These are phyloP conservation scores for Clonostachys rosea DNA, from an alignment of 2,329 filamentous ascomycete genomes.

Conservation along the genomic window DNA sequence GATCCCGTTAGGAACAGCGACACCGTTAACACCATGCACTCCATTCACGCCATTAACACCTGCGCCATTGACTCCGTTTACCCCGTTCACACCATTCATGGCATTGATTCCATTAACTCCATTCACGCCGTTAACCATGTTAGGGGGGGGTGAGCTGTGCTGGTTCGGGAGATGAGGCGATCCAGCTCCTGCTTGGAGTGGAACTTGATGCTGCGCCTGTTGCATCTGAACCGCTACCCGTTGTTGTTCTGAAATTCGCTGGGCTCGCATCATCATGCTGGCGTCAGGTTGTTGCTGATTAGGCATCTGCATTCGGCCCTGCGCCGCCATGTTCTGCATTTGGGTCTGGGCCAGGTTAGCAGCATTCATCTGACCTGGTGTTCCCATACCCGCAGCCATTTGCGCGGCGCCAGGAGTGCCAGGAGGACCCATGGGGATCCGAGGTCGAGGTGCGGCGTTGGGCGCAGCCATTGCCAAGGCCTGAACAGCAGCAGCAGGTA, in stretches of 20 bases:
- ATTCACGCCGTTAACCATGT: constrained; percentile 17
- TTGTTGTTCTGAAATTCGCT: constrained; percentile 63
- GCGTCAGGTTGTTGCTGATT: constrained; percentile 5
- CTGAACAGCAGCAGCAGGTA: constrained; percentile 31
- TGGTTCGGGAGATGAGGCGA: constrained; percentile 26
- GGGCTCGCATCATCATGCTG: constrained; percentile 55
- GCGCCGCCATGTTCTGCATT: constrained; percentile 53
- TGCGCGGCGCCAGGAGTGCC: constrained; percentile 6
- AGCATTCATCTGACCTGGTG: constrained; percentile 43
- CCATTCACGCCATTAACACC: constrained; percentile 12
- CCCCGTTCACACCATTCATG: constrained; percentile 11
- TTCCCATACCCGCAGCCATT: constrained; percentile 17
- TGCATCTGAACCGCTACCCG: constrained; percentile 45
- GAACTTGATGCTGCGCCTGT: constrained; percentile 23
- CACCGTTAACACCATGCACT: constrained; percentile 12
- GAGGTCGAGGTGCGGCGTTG: constrained; percentile 35
- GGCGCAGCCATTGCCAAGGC: no score
- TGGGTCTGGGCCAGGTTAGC: constrained; percentile 62
- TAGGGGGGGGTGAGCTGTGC: constrained; percentile 34
- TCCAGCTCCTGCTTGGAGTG: constrained; percentile 17
- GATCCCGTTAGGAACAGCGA: constrained; percentile 31
- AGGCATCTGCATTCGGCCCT: constrained; percentile 54
- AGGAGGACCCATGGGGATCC: constrained; percentile 47
- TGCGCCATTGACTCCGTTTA: constrained; percentile 29
- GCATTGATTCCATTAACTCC: constrained; percentile 12